Base-by-base conservation (phyloP, 768 basidiomycete species). In the Panaeolus cyanescens region DNA sequence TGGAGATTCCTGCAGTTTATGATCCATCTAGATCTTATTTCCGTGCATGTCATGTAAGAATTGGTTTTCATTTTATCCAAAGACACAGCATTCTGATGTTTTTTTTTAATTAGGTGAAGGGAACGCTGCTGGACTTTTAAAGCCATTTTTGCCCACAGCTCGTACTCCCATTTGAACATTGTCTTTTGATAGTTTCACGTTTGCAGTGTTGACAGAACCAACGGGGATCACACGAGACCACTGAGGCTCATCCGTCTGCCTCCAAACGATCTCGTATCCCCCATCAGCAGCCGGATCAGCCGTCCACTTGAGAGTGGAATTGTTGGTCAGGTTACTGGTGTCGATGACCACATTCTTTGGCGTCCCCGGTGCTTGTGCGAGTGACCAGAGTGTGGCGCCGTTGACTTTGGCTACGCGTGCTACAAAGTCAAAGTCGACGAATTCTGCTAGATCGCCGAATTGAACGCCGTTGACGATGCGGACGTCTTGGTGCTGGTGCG, bases 401-500 rank as follows among this genome's bases (percentile, higher is more conserved):
- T 85, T 85, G 53, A 85, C 83, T 55, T 73, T 77, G 5, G 79
- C 83, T 15, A 84, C 84, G 25, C 82, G 78, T 17, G 78, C 71
- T 55, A 73, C 79, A 67, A 80, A 85, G n/a, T 83, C 76, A 55
- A 84, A 79, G 73, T 86, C 84, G 68, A 77, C 77, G 64, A 84
- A 85, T 66, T 85, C 79, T 45, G 71, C 65, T 45, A 85, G 77
- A 68, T 86, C 85, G 33, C 85, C 85, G 64, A 83, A 85, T 66
- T 85, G 83, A n/a, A 79, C 68, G 7, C 83, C 83, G 33, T 82
- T 74, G 33, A 69, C 73, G 42, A 86, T 76, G 25, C 83, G 80
- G 40, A 81, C 75, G 65, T 86, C 79, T 68, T 86, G 85, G 67
- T 85, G 83, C 69, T 86, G 83, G 66, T 85, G 83, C 32, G 80